Percentiles rank a stretch among this genome's conserved stretches.
Evolutionary conservation across 169 alveolate species (phyloP).

Genomic region (Eimeria mitis): DNA sequence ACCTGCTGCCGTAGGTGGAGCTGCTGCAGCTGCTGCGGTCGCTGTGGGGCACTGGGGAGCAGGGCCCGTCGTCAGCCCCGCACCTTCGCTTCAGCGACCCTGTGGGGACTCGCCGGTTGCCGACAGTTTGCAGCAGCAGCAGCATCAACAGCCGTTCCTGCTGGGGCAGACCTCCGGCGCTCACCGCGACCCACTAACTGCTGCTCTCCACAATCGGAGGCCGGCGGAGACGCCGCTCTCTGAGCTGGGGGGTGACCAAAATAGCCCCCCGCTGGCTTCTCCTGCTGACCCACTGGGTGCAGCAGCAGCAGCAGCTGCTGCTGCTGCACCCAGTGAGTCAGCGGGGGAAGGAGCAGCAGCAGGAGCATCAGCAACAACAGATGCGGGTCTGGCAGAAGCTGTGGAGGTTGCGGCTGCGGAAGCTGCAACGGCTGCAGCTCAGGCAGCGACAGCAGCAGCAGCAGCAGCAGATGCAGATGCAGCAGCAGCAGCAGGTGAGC

Average conservation of each 20-base stretch:
- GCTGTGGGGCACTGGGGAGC: conserved; percentile 17
- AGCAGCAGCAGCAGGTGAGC: conserved; percentile 65
- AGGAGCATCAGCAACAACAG: background rate
- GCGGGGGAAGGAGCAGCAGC: background rate
- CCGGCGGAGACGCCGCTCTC: conserved; percentile 8
- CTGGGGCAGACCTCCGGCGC: conserved; percentile 27
- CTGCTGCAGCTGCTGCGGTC: conserved; percentile 5
- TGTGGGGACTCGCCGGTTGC: conserved; percentile 32
- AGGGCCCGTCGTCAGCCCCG: conserved; percentile 32
- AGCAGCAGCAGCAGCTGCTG: background rate
- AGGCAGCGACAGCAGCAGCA: conserved; percentile 56
- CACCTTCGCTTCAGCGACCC: conserved; percentile 30
- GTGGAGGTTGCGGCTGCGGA: conserved; percentile 62
- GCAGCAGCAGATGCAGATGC: conserved; percentile 51
- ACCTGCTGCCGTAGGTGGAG: background rate
- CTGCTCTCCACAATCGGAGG: background rate
- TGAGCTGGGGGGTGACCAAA: conserved; percentile 10
- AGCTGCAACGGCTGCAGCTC: conserved; percentile 60
- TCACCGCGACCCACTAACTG: conserved; percentile 14
- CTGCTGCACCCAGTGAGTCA: background rate
- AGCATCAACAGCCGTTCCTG: background rate
- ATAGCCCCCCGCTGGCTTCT: conserved; percentile 17
- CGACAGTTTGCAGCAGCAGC: conserved; percentile 54
- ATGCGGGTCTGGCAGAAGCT: conserved; percentile 38
- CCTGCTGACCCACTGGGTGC: background rate